Conservation (phyloP, 169 alveolate species). For the Cyclospora cayetanensis region DNA sequence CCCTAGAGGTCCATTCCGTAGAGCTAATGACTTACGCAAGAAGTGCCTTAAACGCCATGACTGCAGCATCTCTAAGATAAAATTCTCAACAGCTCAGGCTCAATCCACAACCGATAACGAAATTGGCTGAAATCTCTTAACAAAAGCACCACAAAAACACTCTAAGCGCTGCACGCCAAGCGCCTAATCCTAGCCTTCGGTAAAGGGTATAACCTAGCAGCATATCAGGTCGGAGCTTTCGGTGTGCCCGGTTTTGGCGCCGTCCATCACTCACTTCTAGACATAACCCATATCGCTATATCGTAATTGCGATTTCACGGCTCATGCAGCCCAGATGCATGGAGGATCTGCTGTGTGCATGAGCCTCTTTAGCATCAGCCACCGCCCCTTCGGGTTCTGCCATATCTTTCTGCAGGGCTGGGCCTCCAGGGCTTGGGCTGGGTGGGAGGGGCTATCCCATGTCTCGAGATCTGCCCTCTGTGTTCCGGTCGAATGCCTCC, state of each 20-base stretch:
- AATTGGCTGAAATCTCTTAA: too few species aligned
- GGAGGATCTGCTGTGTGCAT: not conserved
- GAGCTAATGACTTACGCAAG: too few species aligned
- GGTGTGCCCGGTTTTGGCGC: not conserved
- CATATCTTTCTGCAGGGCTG: not conserved
- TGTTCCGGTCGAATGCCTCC: not conserved
- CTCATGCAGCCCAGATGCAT: not conserved
- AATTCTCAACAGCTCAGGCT: too few species aligned
- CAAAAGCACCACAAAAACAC: not conserved
- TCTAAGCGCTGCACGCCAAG: not conserved
- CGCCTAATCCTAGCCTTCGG: not conserved
- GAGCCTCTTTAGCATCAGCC: not conserved
- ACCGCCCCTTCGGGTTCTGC: not conserved
- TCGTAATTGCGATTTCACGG: not conserved
- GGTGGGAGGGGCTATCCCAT: not conserved
- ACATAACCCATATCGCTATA: not conserved
- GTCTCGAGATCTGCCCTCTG: not conserved
- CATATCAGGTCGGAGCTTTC: not conserved
- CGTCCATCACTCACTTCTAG: not conserved
- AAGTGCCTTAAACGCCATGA: too few species aligned
- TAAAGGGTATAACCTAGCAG: not conserved
- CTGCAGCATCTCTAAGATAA: too few species aligned
- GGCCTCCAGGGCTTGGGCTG: conserved; percentile 10
- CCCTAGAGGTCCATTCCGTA: too few species aligned
- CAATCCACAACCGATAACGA: too few species aligned